phyloP scores from a whole-genome alignment of 2,329 filamentous ascomycete species.

The Penicillium verrucosum region DNA sequence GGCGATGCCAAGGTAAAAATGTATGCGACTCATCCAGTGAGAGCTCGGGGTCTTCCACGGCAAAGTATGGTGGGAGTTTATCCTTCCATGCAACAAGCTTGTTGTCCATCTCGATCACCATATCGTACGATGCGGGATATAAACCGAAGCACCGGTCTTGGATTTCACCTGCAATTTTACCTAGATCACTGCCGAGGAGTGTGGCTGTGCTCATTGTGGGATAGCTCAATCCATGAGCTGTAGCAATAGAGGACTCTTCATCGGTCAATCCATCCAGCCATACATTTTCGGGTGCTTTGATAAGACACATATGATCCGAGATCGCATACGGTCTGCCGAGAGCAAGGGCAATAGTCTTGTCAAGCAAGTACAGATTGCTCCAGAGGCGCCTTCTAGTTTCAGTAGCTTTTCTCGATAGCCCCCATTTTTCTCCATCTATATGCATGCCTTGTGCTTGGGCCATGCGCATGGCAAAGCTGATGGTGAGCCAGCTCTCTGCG shows the following conservation, averaged over 20 bases:
- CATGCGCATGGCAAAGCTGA: conserved; percentile 45
- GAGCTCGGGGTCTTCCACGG: conserved; percentile 32
- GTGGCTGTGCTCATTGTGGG: conserved; percentile 37
- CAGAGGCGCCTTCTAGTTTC: conserved; percentile 41
- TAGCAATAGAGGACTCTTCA: conserved; percentile 26
- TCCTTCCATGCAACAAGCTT: conserved; percentile 35
- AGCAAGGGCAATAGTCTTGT: conserved; percentile 42
- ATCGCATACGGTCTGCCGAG: conserved; percentile 43
- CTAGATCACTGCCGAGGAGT: conserved; percentile 32
- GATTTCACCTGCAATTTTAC: conserved; percentile 39
- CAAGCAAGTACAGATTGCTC: conserved; percentile 42
- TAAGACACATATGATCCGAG: conserved; percentile 39
- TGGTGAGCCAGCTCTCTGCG: conserved; percentile 43
- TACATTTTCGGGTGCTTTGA: conserved; percentile 39
- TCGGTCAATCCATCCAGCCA: conserved; percentile 39
- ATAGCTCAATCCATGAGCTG: conserved; percentile 26
- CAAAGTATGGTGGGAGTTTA: conserved; percentile 36
- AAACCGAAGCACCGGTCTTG: conserved; percentile 42
- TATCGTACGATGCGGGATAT: conserved; percentile 38
- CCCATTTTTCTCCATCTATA: conserved; percentile 43
- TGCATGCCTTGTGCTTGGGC: conserved; percentile 46
- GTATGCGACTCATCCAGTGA: conserved; percentile 29
- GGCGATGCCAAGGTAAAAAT: conserved; percentile 39
- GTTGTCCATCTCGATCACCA: conserved; percentile 36
- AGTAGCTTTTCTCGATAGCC: conserved; percentile 36